Evolutionary conservation across 2,329 filamentous ascomycete species (phyloP), one percentile per base, ranked within the genome.

Genomic region (Thelonectria rubi): DNA sequence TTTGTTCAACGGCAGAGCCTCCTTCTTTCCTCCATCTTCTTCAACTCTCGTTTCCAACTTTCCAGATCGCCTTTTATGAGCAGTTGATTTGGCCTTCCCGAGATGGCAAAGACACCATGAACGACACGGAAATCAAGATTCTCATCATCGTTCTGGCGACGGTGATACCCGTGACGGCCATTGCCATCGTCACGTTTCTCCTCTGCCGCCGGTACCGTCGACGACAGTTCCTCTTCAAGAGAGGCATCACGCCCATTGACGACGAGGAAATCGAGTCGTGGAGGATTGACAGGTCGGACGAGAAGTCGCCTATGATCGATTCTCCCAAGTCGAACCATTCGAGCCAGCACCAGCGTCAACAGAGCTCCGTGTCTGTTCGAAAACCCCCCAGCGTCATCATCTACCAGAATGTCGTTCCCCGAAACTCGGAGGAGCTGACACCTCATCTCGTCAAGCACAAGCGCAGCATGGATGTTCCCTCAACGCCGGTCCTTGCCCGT

Each of bases 181-280:
- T 77, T 56, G 54, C 63, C 34, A 59, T 76, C 18, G 74, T 75
- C 4, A 68, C 71, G 17, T 64, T 79, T 10, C 64, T 80, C 3
- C 70, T 81, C 47, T 68, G 79, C 37, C 81, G 77, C 62, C 75
- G 78, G 52, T 74, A 78, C 15, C 77, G 74, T 42, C 75, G 79
- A 43, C 79, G 78, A 43, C 78, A 72, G 47, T 69, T 74, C 24
- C 78, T 77, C 4, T 78, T 87, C 65, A 79, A 80, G 52, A 78
- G 87, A 52, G 85, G 84, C 49, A 84, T 85, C 46, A 85, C 86
- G 0, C 87, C 87, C 12, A 88, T 89, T 61, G 82, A 84, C 64
- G 87, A 89, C 67, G 86, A 88, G 62, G 87, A 89, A 72, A 89
- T 89, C 60, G 85, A 85, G 66, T 87, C 85, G 4, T 89, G 87